phyloP scores from a whole-genome alignment of 768 basidiomycete genomes.

The Lactarius deliciosus region DNA sequence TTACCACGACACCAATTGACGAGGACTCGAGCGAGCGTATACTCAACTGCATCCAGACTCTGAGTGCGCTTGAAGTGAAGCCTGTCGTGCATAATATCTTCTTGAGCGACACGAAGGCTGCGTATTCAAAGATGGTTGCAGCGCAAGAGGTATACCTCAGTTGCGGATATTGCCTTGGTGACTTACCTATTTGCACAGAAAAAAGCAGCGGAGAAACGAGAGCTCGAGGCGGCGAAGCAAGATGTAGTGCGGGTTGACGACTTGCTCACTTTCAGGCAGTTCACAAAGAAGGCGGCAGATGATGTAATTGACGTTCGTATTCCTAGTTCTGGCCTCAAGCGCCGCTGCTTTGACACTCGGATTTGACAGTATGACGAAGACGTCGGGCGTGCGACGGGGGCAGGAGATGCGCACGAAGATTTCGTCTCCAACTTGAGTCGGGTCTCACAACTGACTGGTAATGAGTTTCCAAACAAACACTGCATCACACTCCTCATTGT shows the following conservation, averaged over 20 bases:
- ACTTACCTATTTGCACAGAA: slow-evolving; percentile 48
- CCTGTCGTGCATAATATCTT: slow-evolving; percentile 67
- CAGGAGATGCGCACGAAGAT: slow-evolving; percentile 82
- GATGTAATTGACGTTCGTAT: slow-evolving; percentile 67
- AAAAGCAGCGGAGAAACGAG: slow-evolving; percentile 89
- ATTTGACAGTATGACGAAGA: slow-evolving; percentile 77
- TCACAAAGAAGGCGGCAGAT: slow-evolving; percentile 86
- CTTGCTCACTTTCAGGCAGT: slow-evolving; percentile 86
- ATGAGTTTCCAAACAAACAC: slow-evolving; percentile 25
- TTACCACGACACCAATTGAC: slow-evolving; percentile 92
- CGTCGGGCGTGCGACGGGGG: slow-evolving; percentile 84
- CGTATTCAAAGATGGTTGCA: slow-evolving; percentile 93
- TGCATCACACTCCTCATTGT: slow-evolving; percentile 10
- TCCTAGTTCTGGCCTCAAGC: slow-evolving; percentile 28
- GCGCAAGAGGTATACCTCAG: slow-evolving; percentile 74
- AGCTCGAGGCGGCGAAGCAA: slow-evolving; percentile 66
- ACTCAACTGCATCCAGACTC: slow-evolving; percentile 91
- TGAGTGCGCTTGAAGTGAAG: slow-evolving; percentile 71
- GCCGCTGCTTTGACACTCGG: not conserved
- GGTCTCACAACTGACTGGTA: slow-evolving; percentile 91
- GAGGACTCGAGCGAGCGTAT: slow-evolving; percentile 97
- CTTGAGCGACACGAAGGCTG: slow-evolving; percentile 83
- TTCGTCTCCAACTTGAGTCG: slow-evolving; percentile 92
- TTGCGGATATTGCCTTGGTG: not conserved
- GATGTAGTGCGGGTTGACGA: slow-evolving; percentile 90